These are phyloP conservation scores for Papiliotrema nemorosa DNA, from an alignment of 1,284 basidiomycete species.

Conservation along the genomic window DNA sequence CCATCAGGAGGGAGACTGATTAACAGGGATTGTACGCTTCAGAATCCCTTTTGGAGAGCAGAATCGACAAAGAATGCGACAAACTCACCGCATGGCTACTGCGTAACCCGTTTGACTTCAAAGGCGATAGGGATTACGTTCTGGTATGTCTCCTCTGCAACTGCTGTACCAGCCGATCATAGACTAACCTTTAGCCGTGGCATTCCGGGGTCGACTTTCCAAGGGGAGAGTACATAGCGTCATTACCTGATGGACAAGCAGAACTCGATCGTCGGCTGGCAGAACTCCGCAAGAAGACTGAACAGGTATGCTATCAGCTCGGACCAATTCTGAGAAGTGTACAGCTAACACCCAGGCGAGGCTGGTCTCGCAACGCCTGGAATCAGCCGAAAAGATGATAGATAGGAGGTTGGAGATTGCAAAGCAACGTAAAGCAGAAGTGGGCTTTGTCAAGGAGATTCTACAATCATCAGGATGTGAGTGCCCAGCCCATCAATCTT, in stretches of 20 bases:
- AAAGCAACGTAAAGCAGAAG: constrained; percentile 39
- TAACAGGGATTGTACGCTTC: constrained; percentile 39
- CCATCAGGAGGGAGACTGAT: neutral
- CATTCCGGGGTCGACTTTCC: constrained; percentile 47
- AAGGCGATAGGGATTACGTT: constrained; percentile 38
- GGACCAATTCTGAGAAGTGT: too few relatives aligned
- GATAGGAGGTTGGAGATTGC: constrained; percentile 38
- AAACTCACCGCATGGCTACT: constrained; percentile 46
- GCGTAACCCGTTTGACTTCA: constrained; percentile 48
- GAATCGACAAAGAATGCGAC: constrained; percentile 48
- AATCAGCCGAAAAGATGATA: constrained; percentile 38
- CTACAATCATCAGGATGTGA: constrained; percentile 31
- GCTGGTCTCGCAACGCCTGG: constrained; percentile 32
- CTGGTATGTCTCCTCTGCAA: constrained; percentile 33
- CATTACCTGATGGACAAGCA: constrained; percentile 32
- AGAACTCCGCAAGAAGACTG: constrained; percentile 38
- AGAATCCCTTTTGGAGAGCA: constrained; percentile 48
- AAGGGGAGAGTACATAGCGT: constrained; percentile 40
- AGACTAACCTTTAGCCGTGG: constrained; percentile 37
- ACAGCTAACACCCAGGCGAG: constrained; percentile 36
- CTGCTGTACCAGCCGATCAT: neutral
- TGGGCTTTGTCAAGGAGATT: constrained; percentile 43
- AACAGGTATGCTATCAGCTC: constrained; percentile 31
- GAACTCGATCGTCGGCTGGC: constrained; percentile 31
- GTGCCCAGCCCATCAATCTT: too few relatives aligned